Percentiles rank a stretch among this genome's conserved stretches.
phyloP scores from a whole-genome alignment of 1,139 yeast genomes.

The Blastobotrys raffinosifermentans region DNA sequence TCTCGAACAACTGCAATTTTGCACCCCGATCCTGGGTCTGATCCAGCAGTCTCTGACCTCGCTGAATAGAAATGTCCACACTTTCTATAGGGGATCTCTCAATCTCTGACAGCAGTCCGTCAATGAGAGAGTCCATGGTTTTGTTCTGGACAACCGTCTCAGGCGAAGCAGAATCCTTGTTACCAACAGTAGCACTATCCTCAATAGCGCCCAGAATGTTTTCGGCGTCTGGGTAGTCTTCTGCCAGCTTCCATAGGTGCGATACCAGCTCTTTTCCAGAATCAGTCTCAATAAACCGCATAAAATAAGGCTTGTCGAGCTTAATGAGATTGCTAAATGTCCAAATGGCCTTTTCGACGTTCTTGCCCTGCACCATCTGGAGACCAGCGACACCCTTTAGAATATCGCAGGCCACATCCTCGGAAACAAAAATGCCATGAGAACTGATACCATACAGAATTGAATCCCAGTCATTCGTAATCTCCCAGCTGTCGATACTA shows the following conservation, averaged over 20 bases:
- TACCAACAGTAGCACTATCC: conserved; percentile 11
- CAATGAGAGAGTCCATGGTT: conserved; percentile 14
- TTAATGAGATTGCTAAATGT: conserved; percentile 14
- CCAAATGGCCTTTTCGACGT: conserved; percentile 14
- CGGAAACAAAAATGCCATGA: conserved; percentile 19
- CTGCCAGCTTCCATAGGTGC: conserved; percentile 16
- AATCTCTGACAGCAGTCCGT: conserved; percentile 15
- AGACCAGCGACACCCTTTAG: conserved; percentile 14
- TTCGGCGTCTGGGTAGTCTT: conserved; percentile 15
- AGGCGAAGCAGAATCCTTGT: conserved; percentile 4
- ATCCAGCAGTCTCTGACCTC: conserved; percentile 15
- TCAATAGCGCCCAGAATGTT: conserved; percentile 15
- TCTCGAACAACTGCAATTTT: conserved; percentile 13
- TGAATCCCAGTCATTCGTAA: conserved; percentile 20
- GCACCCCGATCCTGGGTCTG: conserved; percentile 11
- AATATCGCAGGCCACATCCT: conserved; percentile 16
- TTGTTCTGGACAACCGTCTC: conserved; percentile 9
- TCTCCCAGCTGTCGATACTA: conserved; percentile 16
- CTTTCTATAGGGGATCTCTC: conserved; percentile 15
- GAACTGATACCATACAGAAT: conserved; percentile 16
- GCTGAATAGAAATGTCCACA: conserved; percentile 15
- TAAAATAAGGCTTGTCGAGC: conserved; percentile 14
- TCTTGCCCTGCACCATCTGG: conserved; percentile 13
- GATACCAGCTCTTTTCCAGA: conserved; percentile 18
- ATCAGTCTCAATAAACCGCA: conserved; percentile 15